Base-by-base conservation (phyloP, 129 eudicot species). In the Pseudognaphalium luteoalbum region DNA sequence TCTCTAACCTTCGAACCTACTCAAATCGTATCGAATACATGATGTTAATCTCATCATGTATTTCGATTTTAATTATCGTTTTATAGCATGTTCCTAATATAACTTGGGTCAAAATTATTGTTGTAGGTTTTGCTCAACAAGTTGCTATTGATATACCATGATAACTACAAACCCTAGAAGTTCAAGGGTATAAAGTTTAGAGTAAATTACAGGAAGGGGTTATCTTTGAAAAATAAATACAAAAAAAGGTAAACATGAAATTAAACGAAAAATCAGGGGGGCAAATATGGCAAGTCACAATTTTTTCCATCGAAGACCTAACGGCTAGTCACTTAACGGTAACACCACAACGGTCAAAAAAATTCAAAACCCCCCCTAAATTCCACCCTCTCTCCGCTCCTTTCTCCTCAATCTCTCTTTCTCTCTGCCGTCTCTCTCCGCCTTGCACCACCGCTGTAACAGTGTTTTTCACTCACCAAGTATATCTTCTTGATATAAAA, bases 311-410 rank as follows among this genome's bases (percentile, higher is more conserved):
- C 79, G 16, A 47, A 56, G 29, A 58, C 83, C 8, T 82, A 88
- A 88, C 93, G 93, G 90, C 89, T 88, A 88, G 87, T 88, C 19
- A 32, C 52, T 12, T 61, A 86, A 86, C 90, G 90, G 90, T 78
- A 76, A 87, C 80, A 68, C 56, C 33, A n/a, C 92, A 87, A 88
- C 92, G 92, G 92, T 85, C 87, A 69, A 42, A 73, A 59, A 66
- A 59, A 77, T 85, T 73, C 41, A 84, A 86, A 76, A 76, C 39
- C 28, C 66, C 15, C 66, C 30, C 87, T 77, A 76, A 73, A 77
- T 63, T 72, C 70, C 84, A 66, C 79, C 80, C 56, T 68, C 68
- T 32, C 72, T 51, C 76, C 64, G 7, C 78, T 25, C 35, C 75
- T 22, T 68, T 74, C 54, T 20, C 65, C 58, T 33, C 63, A 41